Evolutionary conservation across 768 basidiomycete genomes (phyloP).

Genomic region (Trametopsis cervina): DNA sequence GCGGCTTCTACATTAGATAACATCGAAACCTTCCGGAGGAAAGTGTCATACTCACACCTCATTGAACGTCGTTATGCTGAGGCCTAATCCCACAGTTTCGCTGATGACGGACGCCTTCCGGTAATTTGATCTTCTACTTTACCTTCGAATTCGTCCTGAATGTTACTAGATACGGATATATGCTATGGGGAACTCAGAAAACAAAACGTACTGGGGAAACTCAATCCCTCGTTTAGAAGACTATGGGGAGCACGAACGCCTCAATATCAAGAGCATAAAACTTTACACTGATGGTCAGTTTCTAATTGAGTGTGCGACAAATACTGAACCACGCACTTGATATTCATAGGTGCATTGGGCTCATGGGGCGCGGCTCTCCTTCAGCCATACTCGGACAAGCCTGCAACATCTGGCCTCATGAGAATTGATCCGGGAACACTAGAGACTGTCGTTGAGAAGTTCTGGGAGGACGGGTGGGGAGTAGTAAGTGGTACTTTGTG

Average conservation of each 20-base stretch:
- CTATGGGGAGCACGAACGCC: slow-evolving; percentile 46
- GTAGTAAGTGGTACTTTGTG: slow-evolving; percentile 46
- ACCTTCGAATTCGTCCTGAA: neutral
- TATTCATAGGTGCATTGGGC: slow-evolving; percentile 67
- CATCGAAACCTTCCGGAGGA: slow-evolving; percentile 65
- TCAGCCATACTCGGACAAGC: slow-evolving; percentile 78
- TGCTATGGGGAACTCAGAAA: slow-evolving; percentile 37
- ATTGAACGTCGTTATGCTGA: neutral
- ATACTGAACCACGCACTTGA: slow-evolving; percentile 7
- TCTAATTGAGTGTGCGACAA: neutral
- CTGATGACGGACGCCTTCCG: slow-evolving; percentile 60
- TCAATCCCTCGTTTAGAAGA: slow-evolving; percentile 51
- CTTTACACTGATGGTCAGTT: slow-evolving; percentile 66
- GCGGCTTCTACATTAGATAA: slow-evolving; percentile 46
- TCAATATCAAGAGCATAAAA: slow-evolving; percentile 63
- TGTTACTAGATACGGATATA: slow-evolving; percentile 27
- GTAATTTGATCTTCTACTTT: too few species aligned
- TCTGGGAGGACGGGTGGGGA: slow-evolving; percentile 75
- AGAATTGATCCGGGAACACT: slow-evolving; percentile 48
- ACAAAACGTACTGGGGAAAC: slow-evolving; percentile 52
- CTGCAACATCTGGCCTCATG: slow-evolving; percentile 66
- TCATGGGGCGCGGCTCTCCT: slow-evolving; percentile 89
- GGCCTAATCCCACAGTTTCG: slow-evolving; percentile 49
- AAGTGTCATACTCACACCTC: slow-evolving; percentile 16
- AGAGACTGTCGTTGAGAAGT: slow-evolving; percentile 45